These are phyloP conservation scores for Ustulina deusta DNA, from an alignment of 2,329 filamentous ascomycete genomes.

Conservation along the genomic window DNA sequence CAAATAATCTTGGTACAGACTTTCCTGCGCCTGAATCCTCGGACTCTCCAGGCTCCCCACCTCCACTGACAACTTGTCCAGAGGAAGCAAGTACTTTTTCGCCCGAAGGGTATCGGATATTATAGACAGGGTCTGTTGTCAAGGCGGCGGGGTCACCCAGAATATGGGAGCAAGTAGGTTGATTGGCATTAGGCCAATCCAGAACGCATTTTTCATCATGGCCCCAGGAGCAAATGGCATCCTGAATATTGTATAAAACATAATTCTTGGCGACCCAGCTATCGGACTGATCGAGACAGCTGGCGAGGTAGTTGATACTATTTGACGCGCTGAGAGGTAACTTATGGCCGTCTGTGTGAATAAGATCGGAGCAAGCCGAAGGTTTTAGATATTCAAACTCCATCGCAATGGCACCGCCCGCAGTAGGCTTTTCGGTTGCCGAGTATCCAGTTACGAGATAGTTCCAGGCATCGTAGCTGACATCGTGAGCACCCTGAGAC, in stretches of 20 bases:
- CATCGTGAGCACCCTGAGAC: constrained; percentile 68
- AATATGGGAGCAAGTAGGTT: constrained; percentile 61
- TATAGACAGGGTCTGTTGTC: constrained; percentile 59
- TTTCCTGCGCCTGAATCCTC: constrained; percentile 24
- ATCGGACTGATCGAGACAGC: constrained; percentile 43
- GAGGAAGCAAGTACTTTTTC: constrained; percentile 53
- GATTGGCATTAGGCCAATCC: constrained; percentile 62
- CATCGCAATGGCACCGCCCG: constrained; percentile 63
- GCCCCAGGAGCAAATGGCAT: constrained; percentile 57
- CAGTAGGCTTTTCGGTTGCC: constrained; percentile 58
- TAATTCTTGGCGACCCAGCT: constrained; percentile 63
- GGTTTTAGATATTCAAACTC: constrained; percentile 58
- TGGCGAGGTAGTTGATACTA: constrained; percentile 66
- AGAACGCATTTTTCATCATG: constrained; percentile 64
- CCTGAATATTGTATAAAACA: constrained; percentile 64
- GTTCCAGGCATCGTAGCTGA: constrained; percentile 73
- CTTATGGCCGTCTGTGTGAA: constrained; percentile 62
- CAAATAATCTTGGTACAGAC: constrained; percentile 23
- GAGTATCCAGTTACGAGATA: constrained; percentile 63
- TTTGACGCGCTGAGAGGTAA: constrained; percentile 67
- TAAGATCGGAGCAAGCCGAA: constrained; percentile 61
- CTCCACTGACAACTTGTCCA: constrained; percentile 45
- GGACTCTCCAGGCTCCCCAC: constrained; percentile 8
- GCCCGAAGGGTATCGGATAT: constrained; percentile 65
- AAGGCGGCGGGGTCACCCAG: constrained; percentile 55